A percentile compares a stretch with the other conserved stretches of the same genome.
These are phyloP conservation scores for Nicotiana knightiana DNA, from an alignment of 257 asterid genomes.

Conservation along the genomic window DNA sequence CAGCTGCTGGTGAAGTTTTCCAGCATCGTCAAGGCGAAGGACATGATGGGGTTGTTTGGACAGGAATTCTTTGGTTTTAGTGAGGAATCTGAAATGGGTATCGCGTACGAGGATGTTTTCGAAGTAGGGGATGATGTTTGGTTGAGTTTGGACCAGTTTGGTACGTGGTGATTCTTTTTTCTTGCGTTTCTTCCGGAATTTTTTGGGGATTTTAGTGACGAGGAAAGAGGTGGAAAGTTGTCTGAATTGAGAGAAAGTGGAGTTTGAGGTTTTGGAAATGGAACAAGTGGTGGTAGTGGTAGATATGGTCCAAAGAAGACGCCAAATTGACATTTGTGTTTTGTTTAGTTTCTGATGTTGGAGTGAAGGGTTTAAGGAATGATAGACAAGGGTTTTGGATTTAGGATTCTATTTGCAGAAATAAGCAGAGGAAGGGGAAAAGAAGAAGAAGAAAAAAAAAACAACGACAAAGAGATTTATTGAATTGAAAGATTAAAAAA, in stretches of 20 bases:
- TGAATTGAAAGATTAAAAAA: too few relatives aligned
- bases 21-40: constrained; percentile 79
- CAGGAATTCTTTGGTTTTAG: constrained; percentile 61
- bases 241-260: constrained; percentile 19
- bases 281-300: constrained; percentile 10
- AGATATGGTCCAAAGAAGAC: constrained; percentile 21
- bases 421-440: not conserved
- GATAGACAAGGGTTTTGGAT: not conserved
- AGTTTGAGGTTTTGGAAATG: constrained; percentile 18
- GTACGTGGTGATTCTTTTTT: constrained; percentile 70
- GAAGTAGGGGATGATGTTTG: constrained; percentile 53
- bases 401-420: not conserved
- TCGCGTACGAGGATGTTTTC: constrained; percentile 63
- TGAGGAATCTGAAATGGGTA: constrained; percentile 61
- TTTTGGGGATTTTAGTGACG: constrained; percentile 79
- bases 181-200: constrained; percentile 64
- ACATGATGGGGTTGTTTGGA: constrained; percentile 67
- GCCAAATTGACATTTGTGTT: constrained; percentile 32
- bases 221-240: constrained; percentile 67
- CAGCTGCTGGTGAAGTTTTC: constrained; percentile 70
- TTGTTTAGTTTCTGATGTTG: not conserved
- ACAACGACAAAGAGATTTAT: too few relatives aligned
- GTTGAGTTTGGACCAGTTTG: constrained; percentile 63
- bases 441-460: too few relatives aligned
- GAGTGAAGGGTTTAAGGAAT: not conserved